Evolutionary conservation across 805 yeast genomes (phyloP).

Genomic region (Candida sanyiensis): DNA sequence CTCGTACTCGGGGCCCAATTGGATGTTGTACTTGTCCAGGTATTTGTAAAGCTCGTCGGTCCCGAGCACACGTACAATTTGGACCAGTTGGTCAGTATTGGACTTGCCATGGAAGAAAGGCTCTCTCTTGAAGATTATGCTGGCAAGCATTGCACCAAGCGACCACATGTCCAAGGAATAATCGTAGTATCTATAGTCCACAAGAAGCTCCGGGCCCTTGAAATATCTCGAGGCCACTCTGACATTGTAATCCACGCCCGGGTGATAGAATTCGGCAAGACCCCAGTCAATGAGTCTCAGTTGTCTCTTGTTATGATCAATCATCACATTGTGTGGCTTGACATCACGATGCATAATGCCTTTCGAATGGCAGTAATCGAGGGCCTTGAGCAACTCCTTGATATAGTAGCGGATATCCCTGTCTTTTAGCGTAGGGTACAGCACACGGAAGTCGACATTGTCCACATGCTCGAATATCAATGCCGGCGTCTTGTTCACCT

Average conservation of each 20-base stretch:
- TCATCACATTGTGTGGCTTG: constrained; percentile 91
- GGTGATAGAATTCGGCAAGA: constrained; percentile 86
- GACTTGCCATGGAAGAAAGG: constrained; percentile 92
- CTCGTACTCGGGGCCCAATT: constrained; percentile 73
- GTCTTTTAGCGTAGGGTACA: constrained; percentile 75
- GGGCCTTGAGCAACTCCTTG: constrained; percentile 72
- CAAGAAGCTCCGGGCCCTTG: constrained; percentile 87
- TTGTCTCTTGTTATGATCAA: constrained; percentile 60
- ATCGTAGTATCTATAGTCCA: constrained; percentile 78
- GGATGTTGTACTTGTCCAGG: constrained; percentile 61
- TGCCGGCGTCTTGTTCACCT: constrained; percentile 79
- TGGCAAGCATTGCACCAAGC: constrained; percentile 85
- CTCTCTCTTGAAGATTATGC: constrained; percentile 81
- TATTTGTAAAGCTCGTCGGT: constrained; percentile 68
- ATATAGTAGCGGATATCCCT: constrained; percentile 78
- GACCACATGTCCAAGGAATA: constrained; percentile 90
- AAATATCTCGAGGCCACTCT: constrained; percentile 89
- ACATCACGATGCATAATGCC: constrained; percentile 95
- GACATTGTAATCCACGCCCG: constrained; percentile 84
- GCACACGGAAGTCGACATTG: constrained; percentile 78
- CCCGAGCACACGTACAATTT: constrained; percentile 83
- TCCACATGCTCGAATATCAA: constrained; percentile 79
- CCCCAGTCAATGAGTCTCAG: constrained; percentile 92
- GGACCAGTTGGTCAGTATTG: constrained; percentile 86
- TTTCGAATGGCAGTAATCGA: constrained; percentile 86